phyloP scores from a whole-genome alignment of 768 basidiomycete genomes.

The Crepidotus variabilis region DNA sequence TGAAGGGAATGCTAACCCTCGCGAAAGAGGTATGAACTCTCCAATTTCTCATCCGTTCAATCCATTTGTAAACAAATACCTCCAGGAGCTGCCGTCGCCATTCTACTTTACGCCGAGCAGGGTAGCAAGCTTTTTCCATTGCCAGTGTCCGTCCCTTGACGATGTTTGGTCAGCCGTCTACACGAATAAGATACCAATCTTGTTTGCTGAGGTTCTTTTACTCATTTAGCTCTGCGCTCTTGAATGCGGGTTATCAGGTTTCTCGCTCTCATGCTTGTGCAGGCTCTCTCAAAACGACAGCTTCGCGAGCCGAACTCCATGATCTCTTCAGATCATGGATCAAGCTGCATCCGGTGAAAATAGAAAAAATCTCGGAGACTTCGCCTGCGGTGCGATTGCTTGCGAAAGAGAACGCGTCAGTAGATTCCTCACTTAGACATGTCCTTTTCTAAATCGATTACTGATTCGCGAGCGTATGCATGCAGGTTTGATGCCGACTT shows the following conservation, averaged over 20 bases:
- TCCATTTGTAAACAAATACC: not conserved
- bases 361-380: slow-evolving; percentile 73
- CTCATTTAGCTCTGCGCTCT: slow-evolving; percentile 70
- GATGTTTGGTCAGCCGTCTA: slow-evolving; percentile 60
- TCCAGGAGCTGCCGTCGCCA: slow-evolving; percentile 70
- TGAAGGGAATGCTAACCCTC: slow-evolving; percentile 94
- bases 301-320: slow-evolving; percentile 63
- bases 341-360: slow-evolving; percentile 75
- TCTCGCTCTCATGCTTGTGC: slow-evolving; percentile 89
- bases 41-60: not conserved
- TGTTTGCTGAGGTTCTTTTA: not conserved
- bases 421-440: slow-evolving; percentile 2
- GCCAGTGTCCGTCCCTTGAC: slow-evolving; percentile 68
- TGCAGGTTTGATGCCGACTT: slow-evolving; percentile 69
- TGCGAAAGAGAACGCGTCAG: slow-evolving; percentile 65
- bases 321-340: slow-evolving; percentile 88
- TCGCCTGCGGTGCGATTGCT: slow-evolving; percentile 72
- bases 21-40: slow-evolving; percentile 69
- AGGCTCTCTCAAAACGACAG: slow-evolving; percentile 91
- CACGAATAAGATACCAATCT: not conserved
- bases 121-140: slow-evolving; percentile 80
- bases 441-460: not conserved
- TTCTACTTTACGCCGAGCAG: slow-evolving; percentile 89
- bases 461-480: too few relatives aligned
- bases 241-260: slow-evolving; percentile 79